Evolutionary conservation across 1,284 basidiomycete species (phyloP).

Genomic region (Amanita bisporigera): DNA sequence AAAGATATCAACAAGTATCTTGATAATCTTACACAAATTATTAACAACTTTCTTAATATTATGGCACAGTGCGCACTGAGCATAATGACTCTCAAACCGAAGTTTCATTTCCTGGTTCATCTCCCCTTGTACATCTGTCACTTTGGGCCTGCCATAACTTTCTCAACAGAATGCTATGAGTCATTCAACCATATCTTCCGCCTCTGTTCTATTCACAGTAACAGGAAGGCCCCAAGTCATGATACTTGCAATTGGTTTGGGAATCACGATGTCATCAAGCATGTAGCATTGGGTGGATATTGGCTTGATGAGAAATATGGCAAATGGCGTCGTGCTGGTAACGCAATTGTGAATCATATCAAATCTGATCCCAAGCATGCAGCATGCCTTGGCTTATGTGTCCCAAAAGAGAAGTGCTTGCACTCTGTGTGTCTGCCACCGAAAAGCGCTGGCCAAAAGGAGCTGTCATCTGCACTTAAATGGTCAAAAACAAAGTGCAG

Average conservation of each 20-base stretch:
- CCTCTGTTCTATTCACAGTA: conserved; percentile 41
- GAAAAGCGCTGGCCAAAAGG: too few relatives aligned
- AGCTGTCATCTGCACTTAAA: not conserved
- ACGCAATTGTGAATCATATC: not conserved
- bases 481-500: conserved; percentile 4
- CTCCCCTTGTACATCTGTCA: conserved; percentile 35
- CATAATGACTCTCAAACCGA: conserved; percentile 40
- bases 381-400: not conserved
- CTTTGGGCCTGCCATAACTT: conserved; percentile 43
- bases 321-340: conserved; percentile 3
- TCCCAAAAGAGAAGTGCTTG: not conserved
- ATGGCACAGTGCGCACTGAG: conserved; percentile 38
- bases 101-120: conserved; percentile 46
- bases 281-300: not conserved
- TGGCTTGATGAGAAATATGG: not conserved
- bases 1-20: conserved; percentile 40
- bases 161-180: conserved; percentile 46
- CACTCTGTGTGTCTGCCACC: not conserved
- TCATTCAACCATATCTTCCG: conserved; percentile 48
- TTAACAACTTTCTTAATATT: conserved; percentile 42
- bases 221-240: conserved; percentile 46
- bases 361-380: not conserved
- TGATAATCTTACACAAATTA: conserved; percentile 32
- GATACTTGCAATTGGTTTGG: conserved; percentile 32
- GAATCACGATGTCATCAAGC: not conserved